Evolutionary conservation across 441 rosid genomes (phyloP).

Genomic region (Syzygium malaccense): DNA sequence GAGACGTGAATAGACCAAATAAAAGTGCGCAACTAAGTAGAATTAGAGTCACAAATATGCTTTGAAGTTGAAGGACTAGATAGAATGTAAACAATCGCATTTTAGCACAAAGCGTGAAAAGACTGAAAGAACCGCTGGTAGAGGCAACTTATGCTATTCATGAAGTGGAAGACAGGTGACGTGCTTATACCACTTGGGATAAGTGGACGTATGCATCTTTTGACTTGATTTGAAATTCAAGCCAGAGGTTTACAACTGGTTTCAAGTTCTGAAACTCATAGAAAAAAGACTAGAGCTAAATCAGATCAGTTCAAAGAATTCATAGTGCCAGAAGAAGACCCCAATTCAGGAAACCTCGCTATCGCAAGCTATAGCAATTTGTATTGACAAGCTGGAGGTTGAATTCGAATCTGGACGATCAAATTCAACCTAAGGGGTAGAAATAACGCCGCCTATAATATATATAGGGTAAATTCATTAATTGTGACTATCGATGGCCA

Average conservation of each 20-base stretch:
- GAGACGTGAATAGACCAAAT: accelerated
- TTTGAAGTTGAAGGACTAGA: not conserved
- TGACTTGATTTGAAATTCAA: accelerated
- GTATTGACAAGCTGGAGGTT: no score
- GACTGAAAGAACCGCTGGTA: accelerated
- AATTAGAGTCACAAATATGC: not conserved
- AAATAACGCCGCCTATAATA: no score
- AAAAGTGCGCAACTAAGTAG: not conserved
- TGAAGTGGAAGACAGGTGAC: not conserved
- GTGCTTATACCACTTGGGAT: not conserved
- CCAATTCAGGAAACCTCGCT: no score
- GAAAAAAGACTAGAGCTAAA: no score
- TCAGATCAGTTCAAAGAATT: no score
- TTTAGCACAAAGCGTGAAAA: accelerated
- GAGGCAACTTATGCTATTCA: accelerated
- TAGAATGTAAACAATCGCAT: no score
- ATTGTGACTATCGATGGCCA: not conserved
- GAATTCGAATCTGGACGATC: no score
- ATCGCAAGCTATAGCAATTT: no score
- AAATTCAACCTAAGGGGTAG: accelerated
- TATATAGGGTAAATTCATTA: not conserved
- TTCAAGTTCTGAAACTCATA: no score
- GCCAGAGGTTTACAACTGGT: no score
- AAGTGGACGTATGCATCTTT: not conserved
- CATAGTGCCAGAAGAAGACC: no score